Base-by-base conservation (phyloP, 495 filamentous ascomycete species). In the Clohesyomyces aquaticus region DNA sequence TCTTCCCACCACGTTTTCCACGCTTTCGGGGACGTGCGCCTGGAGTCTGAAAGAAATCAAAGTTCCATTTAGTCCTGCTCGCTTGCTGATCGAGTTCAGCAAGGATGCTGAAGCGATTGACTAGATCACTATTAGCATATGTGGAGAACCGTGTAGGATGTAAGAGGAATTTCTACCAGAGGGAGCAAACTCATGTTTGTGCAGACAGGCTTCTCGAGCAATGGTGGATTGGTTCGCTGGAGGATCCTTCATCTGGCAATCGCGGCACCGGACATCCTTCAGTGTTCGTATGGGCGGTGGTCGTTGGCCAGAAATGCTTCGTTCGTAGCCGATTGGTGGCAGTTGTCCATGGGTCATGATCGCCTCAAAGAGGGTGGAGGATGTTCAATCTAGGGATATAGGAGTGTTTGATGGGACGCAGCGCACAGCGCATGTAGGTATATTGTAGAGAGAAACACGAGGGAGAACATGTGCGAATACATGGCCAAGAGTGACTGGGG, bases 71-170 rank as follows among this genome's bases (percentile, higher is more conserved):
- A 6, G 50, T 65, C 10, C 62, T 49, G 16, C 41, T 54, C 11
- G 67, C 28, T 14, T 55, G 18, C 18, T 59, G 56, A 35, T 66
- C 52, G 32, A 55, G 41, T 22, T 69, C 54, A 2, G 56, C 62
- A 0, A 69, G 50, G 9, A 69, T 50, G 47, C 67, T 69, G 28
- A 69, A 69, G 21, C 57, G 62, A 48, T 66, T 69, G 26, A 8
- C 66, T 69, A 29, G 9, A 28, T 28, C 12, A 23, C 14, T 22
- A 18, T 68, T 26, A 68, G 55, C 23, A 38, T 2, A 35, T 11
- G 26, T 25, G 4, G 8, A 12, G 12, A 16, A 8, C 4, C 22
- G 14, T 56, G 18, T 28, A 48, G 18, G 1, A 29, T 14, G 41
- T 18, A 21, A 22, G n/a, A 41, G 23, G 12, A 11, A 21, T 14